Base-by-base conservation (phyloP, 169 alveolate genomes). In the Theileria annulata region DNA sequence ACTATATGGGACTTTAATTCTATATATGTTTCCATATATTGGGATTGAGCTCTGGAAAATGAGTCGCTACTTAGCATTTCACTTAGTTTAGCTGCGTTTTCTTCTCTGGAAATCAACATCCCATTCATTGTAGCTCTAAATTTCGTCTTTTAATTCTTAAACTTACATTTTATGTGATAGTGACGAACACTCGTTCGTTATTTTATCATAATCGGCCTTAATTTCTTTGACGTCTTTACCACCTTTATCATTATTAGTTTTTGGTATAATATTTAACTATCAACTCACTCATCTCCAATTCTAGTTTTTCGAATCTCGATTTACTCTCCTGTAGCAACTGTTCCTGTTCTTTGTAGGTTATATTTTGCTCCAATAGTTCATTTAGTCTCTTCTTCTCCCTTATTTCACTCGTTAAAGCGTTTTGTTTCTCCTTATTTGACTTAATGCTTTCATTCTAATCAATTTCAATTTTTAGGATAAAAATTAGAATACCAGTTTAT, bases 361-460 rank as follows among this genome's bases (percentile, higher is more conserved):
- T 89, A 67, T 89, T 89, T 37, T 69, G 48, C 54, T 62, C 75
- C 48, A 86, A 78, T n/a, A 56, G 71, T 6, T 89, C 85, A n/a
- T 85, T 27, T 59, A 76, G 68, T 35, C 68, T 75, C 25, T 69
- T 62, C 30, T 87, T 72, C 48, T 82, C 70, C 25, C 49, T 59
- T 1, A 87, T 17, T 30, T 63, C 79, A 17, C 83, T 80, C 49
- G 71, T 42, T 31, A 87, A 58, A 51, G 76, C 91, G 15, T 66
- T 86, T 74, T 90, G 86, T 48, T 87, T 80, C 27, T 72, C 74
- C 70, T 80, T 59, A 27, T 21, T 51, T 12, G 23, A 67, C 28
- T 15, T 63, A 10, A 63, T 4, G 47, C 33, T 58, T 23, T 17
- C 71, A 21, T 63, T 63, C 56, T 31, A 31, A 31, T 17, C 8